A percentile compares a stretch with the other conserved stretches of the same genome.
Evolutionary conservation across 805 yeast genomes (phyloP).

Genomic region (Lipomyces spencermartinsiae): DNA sequence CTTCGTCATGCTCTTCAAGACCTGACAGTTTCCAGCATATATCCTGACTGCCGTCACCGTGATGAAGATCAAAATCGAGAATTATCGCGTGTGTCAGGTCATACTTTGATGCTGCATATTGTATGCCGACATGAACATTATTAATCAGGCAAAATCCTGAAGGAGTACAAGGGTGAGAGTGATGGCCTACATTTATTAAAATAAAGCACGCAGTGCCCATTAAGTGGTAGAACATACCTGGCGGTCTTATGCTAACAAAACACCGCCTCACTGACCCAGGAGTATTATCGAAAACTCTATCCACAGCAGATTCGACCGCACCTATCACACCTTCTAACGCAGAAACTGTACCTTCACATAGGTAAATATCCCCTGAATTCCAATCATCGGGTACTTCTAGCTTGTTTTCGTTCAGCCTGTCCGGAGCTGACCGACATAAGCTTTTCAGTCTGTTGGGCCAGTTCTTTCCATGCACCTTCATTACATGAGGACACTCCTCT

Average conservation of each 20-base stretch:
- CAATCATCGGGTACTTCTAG: slow-evolving; percentile 81
- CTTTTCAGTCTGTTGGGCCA: slow-evolving; percentile 70
- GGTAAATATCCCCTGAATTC: slow-evolving; percentile 83
- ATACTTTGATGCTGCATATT: slow-evolving; percentile 69
- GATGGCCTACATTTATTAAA: slow-evolving; percentile 83
- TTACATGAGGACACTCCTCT: slow-evolving; percentile 59
- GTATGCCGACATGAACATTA: slow-evolving; percentile 81
- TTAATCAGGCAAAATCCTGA: slow-evolving; percentile 84
- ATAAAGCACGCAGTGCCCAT: slow-evolving; percentile 55
- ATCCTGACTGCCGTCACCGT: slow-evolving; percentile 89
- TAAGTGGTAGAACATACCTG: slow-evolving; percentile 21
- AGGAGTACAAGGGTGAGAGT: slow-evolving; percentile 81
- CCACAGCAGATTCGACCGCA: slow-evolving; percentile 74
- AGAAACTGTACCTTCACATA: slow-evolving; percentile 66
- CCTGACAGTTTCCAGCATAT: slow-evolving; percentile 83
- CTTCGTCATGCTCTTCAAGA: slow-evolving; percentile 44
- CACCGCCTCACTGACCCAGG: slow-evolving; percentile 39
- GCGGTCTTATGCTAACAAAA: slow-evolving; percentile 35
- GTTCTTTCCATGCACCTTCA: slow-evolving; percentile 71
- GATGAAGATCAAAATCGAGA: slow-evolving; percentile 83
- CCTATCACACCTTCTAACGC: slow-evolving; percentile 82
- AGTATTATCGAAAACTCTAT: slow-evolving; percentile 52
- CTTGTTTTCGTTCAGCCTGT: slow-evolving; percentile 57
- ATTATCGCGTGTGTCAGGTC: slow-evolving; percentile 81
- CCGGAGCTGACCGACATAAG: slow-evolving; percentile 64